Conservation (phyloP, 495 filamentous ascomycete species). For the Talaromyces borbonicus region DNA sequence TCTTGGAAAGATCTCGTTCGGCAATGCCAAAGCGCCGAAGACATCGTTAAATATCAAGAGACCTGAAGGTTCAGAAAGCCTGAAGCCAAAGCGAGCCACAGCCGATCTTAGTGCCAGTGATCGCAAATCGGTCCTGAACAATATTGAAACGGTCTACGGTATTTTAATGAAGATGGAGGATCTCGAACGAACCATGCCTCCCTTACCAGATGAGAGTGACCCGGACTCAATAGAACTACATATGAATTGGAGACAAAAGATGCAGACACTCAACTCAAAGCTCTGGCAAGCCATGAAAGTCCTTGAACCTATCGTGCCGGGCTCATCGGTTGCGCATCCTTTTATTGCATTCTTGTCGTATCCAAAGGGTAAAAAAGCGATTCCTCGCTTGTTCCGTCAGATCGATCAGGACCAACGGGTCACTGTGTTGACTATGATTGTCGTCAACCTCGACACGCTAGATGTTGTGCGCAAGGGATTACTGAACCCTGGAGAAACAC, state of each 20-base stretch:
- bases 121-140: slow-evolving; percentile 68
- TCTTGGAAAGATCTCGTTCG: slow-evolving; percentile 96
- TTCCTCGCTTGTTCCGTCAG: slow-evolving; percentile 89
- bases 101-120: slow-evolving; percentile 50
- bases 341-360: slow-evolving; percentile 96
- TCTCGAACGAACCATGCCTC: slow-evolving; percentile 80
- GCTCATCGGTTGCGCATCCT: slow-evolving; percentile 66
- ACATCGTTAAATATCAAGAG: slow-evolving; percentile 93
- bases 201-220: slow-evolving; percentile 52
- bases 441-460: slow-evolving; percentile 84
- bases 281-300: slow-evolving; percentile 82
- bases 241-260: slow-evolving; percentile 59
- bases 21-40: slow-evolving; percentile 93
- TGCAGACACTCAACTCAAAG: slow-evolving; percentile 62
- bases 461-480: slow-evolving; percentile 80
- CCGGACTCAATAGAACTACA: slow-evolving; percentile 54
- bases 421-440: slow-evolving; percentile 88
- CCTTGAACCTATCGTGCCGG: slow-evolving; percentile 75
- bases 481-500: slow-evolving; percentile 55
- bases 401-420: slow-evolving; percentile 85
- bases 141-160: slow-evolving; percentile 79
- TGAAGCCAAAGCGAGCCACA: slow-evolving; percentile 32
- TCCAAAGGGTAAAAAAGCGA: slow-evolving; percentile 90
- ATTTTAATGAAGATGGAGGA: slow-evolving; percentile 90
- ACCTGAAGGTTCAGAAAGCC: slow-evolving; percentile 53